Evolutionary conservation across 2,329 filamentous ascomycete genomes (phyloP), one percentile per base, ranked within the genome.

Genomic region (Aspergillus pseudotamarii): DNA sequence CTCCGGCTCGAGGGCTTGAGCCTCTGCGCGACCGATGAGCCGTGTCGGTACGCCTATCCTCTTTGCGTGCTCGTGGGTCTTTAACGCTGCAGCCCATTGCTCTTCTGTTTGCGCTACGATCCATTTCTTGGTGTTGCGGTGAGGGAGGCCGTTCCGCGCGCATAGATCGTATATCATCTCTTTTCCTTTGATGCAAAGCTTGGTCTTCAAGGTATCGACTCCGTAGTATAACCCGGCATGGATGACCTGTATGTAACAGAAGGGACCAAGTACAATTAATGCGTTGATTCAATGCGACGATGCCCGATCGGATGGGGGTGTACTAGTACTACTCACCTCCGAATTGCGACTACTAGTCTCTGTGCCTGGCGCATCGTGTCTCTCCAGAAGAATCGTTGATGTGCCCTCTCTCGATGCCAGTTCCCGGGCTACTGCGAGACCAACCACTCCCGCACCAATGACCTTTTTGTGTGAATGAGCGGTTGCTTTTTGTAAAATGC

Each of bases 181-280:
- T 69, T 89, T 89, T 64, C 95, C 95, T 36, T 83, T 81, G 67
- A 97, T 83, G 80, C 95, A 99, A 14, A 99, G 86, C 19, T 81
- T 80, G 1, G 94, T 93, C 80, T 99, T 99, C 59, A 97, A 86
- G 1, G 89, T 90, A 46, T 81, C 78, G 6, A 83, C 75, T 19
- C 91, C 92, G 78, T 97, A 97, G 84, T 97, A 98, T 67, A 98
- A 85, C 16, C 95, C 95, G 1, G 92, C 95, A 77, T 99, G 95
- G 71, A 99, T 96, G 60, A 98, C 94, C 86, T 88, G 64, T 41
- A 21, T 16, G 6, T 6, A 36, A 28, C 16, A 41, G 38, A 41
- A 19, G 3, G 9, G 16, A 16, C 23, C 30, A 36, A n/a, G 9
- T 12, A 10, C 5, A 19, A n/a, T 54, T 43, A 53, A 50, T 32